Evolutionary conservation across 1,284 basidiomycete species (phyloP).

Genomic region (Cryptococcus sp.): DNA sequence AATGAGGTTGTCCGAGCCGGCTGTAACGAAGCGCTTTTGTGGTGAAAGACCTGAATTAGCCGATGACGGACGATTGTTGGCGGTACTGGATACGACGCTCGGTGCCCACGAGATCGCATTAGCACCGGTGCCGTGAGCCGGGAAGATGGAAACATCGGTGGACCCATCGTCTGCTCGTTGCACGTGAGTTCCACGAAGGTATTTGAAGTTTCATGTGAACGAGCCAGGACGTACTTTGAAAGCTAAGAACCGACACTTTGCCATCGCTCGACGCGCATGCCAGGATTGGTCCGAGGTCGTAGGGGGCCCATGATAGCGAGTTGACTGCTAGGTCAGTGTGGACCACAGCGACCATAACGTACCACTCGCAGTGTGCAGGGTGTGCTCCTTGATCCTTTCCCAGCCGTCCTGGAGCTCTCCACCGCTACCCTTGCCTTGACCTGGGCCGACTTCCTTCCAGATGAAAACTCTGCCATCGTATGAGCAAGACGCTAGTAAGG

Average conservation of each 20-base stretch:
- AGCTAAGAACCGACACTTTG: constrained; percentile 93
- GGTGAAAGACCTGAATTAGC: constrained; percentile 19
- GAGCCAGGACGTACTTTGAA: constrained; percentile 74
- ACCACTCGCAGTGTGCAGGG: constrained; percentile 91
- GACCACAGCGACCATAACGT: constrained; percentile 26
- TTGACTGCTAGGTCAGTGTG: constrained; percentile 63
- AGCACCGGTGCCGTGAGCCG: constrained; percentile 93
- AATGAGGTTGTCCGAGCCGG: constrained; percentile 94
- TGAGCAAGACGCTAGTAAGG: constrained; percentile 94
- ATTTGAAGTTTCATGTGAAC: too few species aligned
- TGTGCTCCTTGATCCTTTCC: constrained; percentile 96
- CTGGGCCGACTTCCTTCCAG: constrained; percentile 76
- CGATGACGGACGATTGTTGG: constrained; percentile 56
- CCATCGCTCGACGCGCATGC: constrained; percentile 98
- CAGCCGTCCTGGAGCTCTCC: constrained; percentile 62
- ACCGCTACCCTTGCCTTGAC: constrained; percentile 49
- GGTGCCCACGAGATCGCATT: constrained; percentile 99
- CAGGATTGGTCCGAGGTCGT: constrained; percentile 93
- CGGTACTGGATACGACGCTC: constrained; percentile 66
- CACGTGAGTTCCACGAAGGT: neutral
- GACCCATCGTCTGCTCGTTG: constrained; percentile 79
- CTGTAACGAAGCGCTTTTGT: constrained; percentile 84
- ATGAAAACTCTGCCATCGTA: constrained; percentile 98
- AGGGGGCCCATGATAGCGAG: constrained; percentile 96
- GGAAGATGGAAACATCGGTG: constrained; percentile 93